These are phyloP conservation scores for Penicillium sp. DNA, from an alignment of 2,329 filamentous ascomycete genomes.

Conservation along the genomic window DNA sequence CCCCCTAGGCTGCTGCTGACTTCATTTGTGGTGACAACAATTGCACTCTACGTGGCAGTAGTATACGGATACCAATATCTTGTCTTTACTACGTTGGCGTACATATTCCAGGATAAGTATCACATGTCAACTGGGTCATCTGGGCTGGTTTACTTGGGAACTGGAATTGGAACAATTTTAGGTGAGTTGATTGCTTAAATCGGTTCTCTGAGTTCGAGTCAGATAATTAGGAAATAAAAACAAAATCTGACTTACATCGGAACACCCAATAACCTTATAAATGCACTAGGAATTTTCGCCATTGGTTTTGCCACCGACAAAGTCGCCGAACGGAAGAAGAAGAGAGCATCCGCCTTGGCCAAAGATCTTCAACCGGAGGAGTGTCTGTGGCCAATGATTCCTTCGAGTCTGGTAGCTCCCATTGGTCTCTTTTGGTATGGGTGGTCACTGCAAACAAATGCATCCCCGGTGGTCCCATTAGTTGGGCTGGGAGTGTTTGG, in stretches of 20 bases:
- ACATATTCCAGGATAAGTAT: neutral
- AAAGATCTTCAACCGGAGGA: neutral
- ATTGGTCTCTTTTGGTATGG: neutral
- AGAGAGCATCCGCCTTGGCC: neutral
- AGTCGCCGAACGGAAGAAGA: neutral
- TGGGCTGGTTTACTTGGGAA: neutral
- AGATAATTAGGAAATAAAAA: too few species aligned
- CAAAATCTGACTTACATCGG: too few species aligned
- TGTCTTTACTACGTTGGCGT: neutral
- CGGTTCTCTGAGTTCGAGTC: neutral
- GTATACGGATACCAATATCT: neutral
- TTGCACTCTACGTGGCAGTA: neutral
- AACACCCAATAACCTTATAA: too few species aligned
- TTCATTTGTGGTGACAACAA: neutral
- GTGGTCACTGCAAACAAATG: neutral
- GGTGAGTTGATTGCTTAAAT: neutral
- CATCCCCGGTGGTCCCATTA: neutral
- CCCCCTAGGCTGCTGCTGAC: neutral
- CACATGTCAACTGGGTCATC: neutral
- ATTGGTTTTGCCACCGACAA: neutral
- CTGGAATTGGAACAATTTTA: neutral
- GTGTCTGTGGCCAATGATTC: neutral
- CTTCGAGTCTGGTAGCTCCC: neutral
- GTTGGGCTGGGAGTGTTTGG: neutral
- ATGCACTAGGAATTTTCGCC: neutral